Conservation (phyloP, 2,329 filamentous ascomycete species). For the Trichoderma afroharzianum region DNA sequence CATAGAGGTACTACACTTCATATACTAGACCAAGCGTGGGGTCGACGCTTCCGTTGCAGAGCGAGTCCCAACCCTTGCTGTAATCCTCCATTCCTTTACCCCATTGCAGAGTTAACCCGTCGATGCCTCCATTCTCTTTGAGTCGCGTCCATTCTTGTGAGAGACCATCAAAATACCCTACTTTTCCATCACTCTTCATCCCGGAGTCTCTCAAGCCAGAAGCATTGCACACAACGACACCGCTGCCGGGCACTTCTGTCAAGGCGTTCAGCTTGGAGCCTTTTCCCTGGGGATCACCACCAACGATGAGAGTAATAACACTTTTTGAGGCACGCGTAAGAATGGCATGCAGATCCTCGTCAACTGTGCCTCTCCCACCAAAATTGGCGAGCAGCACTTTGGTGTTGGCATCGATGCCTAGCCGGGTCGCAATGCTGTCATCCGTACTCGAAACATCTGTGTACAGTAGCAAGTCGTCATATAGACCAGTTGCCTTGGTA, state of each 20-base stretch:
- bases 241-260: background rate
- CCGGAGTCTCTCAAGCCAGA: background rate
- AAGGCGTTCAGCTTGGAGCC: background rate
- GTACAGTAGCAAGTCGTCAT: background rate
- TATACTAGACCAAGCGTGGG: background rate
- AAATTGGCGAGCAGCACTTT: background rate
- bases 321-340: background rate
- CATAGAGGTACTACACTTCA: background rate
- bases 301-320: background rate
- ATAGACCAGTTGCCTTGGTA: background rate
- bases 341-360: background rate
- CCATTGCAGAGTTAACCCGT: background rate
- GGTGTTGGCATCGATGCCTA: background rate
- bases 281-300: background rate
- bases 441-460: background rate
- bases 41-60: background rate
- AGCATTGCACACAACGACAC: background rate
- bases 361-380: background rate
- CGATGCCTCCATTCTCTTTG: background rate
- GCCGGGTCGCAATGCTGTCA: background rate
- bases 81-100: slow-evolving; percentile 2
- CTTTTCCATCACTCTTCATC: background rate
- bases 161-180: background rate
- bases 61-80: background rate
- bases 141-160: background rate